Evolutionary conservation across 495 filamentous ascomycete species (phyloP), one percentile per base, ranked within the genome.

Genomic region (Penicillium bovifimosum): DNA sequence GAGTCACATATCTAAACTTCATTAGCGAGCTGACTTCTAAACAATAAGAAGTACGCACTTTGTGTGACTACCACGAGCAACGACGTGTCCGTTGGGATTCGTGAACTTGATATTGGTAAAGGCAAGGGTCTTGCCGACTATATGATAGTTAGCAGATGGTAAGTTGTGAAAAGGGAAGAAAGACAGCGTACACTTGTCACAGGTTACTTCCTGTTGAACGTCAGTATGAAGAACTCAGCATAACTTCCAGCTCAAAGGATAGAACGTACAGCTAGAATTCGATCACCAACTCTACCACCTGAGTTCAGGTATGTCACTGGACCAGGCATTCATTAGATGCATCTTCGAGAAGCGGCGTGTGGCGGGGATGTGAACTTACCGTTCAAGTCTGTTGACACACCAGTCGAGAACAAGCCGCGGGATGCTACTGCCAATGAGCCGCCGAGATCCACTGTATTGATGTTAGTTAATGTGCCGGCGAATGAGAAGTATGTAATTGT

Each of bases 371-470:
- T 38, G 18, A 3, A 57, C 74, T 55, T 70, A 90, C 90, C 87
- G 59, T 87, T 96, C 9, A 98, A 62, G 64, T 98, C 93, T 0
- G 93, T 96, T 0, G 89, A 91, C 6, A 98, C 91, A 7, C 93
- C 93, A 0, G 93, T 98, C 18, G 88, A 80, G 61, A 83, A 95
- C 1, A 95, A 73, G 0, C 93, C 93, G 55, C 82, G 83, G 2
- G 93, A 96, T 24, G 93, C 91, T 26, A 98, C 91, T 5, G 92
- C 93, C 16, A 98, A 74, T 8, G 90, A 96, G 14, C 93, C 93
- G 4, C 93, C 93, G 0, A 97, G 79, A 60, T 98, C 93, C 39
- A 96, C 91, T 86, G 24, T 11, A 47, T 17, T 14, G 53, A 13
- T 17, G 18, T 56, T 41, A 55, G 54, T n/a, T n/a, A n/a, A n/a